Base-by-base conservation (phyloP, 345 rosid genomes). In the Eucalyptus victrix region DNA sequence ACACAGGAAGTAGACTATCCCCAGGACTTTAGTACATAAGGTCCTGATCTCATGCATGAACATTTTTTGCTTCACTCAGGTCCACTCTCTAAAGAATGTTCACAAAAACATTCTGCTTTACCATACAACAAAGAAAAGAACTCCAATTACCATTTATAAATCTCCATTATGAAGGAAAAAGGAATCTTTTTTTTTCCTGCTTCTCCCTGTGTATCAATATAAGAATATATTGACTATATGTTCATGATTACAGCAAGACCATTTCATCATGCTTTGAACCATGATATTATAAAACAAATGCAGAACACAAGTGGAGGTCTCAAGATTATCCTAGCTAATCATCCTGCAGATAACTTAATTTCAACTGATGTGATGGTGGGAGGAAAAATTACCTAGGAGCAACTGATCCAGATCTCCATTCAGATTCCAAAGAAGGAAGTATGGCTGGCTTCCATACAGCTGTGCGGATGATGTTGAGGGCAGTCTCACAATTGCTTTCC, bases 321-420 rank as follows among this genome's bases (percentile, higher is more conserved):
- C 47, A 21, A 40, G 47, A 40, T 76, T 72, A 72, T 76, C 83
- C 83, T 37, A 28, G 47, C 83, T 76, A 40, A 76, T 76, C 47
- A 76, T 72, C 26, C 45, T 76, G 47, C 47, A 23, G 85, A 76
- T 76, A 37, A 40, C 28, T 40, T 37, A 40, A 76, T 37, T 76
- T 76, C 47, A 76, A 40, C 85, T 40, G 47, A 76, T 11, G 47
- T 40, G 16, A 76, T 76, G 44, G 15, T 76, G 47, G 72, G 87
- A 87, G 62, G 80, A 50, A 91, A 49, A 49, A 62, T 88, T 94
- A 96, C 98, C 98, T 96, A 81, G 98, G 97, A 90, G 96, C 92
- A 89, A 96, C 97, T 85, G 97, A 93, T 88, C 97, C 96, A 89
- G 92, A 94, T 89, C 96, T 94, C 98, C 98, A 96, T 92, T 96